A percentile compares a stretch with the other conserved stretches of the same genome.
phyloP scores from a whole-genome alignment of 2,329 filamentous ascomycete species.

The Onygenales sp. region DNA sequence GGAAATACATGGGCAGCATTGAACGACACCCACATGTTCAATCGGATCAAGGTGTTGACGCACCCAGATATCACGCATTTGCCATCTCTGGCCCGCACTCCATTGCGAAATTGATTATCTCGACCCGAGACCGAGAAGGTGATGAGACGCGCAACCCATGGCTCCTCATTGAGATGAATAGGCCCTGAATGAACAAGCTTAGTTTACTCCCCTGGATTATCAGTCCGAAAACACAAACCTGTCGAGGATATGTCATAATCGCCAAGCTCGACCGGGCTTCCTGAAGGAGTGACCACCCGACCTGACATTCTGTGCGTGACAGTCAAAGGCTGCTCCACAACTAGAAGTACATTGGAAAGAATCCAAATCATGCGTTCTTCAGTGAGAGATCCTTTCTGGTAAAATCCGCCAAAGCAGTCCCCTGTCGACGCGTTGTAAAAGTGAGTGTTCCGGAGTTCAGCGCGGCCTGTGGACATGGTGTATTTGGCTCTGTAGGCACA shows the following conservation, averaged over 20 bases:
- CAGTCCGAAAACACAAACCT: conserved; percentile 4
- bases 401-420: conserved; percentile 2
- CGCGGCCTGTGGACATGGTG: conserved; percentile 7
- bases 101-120: conserved; percentile 12
- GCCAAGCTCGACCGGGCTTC: conserved; percentile 6
- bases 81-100: conserved; percentile 13
- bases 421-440: conserved; percentile 10
- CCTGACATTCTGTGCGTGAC: neutral
- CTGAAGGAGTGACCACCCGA: neutral
- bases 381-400: conserved; percentile 7
- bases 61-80: conserved; percentile 15
- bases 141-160: conserved; percentile 7
- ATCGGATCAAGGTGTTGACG: conserved; percentile 6
- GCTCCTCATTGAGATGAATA: conserved; percentile 10
- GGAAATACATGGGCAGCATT: conserved; percentile 19
- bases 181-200: conserved; percentile 9
- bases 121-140: conserved; percentile 6
- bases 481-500: no score
- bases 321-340: conserved; percentile 3
- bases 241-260: conserved; percentile 9
- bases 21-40: conserved; percentile 10
- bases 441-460: conserved; percentile 9
- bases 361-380: conserved; percentile 9
- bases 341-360: conserved; percentile 5
- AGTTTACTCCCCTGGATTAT: neutral